Evolutionary conservation across 1,284 basidiomycete genomes (phyloP), one percentile per base, ranked within the genome.

Genomic region (Schizophyllum amplum): DNA sequence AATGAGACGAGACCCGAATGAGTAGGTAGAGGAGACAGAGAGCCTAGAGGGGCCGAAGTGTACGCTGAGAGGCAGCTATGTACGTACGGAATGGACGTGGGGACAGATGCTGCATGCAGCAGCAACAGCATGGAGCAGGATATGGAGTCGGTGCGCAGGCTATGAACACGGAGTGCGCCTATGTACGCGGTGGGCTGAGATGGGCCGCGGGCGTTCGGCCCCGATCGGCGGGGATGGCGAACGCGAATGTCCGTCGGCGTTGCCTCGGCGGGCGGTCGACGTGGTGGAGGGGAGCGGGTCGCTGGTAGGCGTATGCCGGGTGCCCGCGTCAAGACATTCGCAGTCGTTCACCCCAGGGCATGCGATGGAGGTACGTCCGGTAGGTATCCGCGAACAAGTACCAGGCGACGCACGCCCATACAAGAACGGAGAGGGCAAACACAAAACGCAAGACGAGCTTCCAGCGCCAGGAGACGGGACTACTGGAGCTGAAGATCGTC

Each of bases 301-400:
- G 20, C 24, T 11, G 48, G 48, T 20, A 20, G 22, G 5, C 13
- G 9, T 50, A n/a, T 20, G 13, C 13, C 33, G 48, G 22, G 24
- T 9, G 11, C 22, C 21, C 20, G 52, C 5, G 61, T 71, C 63
- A 89, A 46, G 82, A 86, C 76, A 88, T 85, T 57, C 33, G 33
- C 11, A 90, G 73, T 55, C 82, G 77, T 64, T 87, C 84, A 49
- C 87, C 87, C 86, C 87, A 90, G 15, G 90, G 79, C 24, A 88
- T 76, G 50, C 86, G 73, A 62, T 87, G 81, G 61, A 82, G 74
- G 65, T 90, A 84, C 15, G 87, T 87, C 42, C 83, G 74, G 57
- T 86, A 83, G 25, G 79, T 85, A 26, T 86, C 87, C 20, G 75
- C 73, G 17, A 86, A 63, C 0, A 81, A 79, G 33, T 84, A 76